Evolutionary conservation across 148 eudicot species (phyloP), one percentile per base, ranked within the genome.

Genomic region (Amaranthus hypochondriacus): DNA sequence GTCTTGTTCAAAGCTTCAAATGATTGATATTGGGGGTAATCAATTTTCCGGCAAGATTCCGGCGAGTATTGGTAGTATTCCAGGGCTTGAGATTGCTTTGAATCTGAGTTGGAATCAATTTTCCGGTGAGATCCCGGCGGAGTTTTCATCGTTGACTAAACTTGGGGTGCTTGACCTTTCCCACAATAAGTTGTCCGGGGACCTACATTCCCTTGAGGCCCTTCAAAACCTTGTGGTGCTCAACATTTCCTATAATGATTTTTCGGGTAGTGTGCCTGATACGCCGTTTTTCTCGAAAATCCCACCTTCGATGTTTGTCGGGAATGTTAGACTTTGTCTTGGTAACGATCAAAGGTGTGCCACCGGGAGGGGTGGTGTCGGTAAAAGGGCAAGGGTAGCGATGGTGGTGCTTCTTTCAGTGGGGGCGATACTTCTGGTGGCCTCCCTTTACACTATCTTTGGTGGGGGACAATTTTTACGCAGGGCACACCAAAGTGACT

Each of bases 101-200:
- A 94, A 94, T 76, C 65, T 94, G 71, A 91, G 98, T 76, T 88
- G 97, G 76, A 94, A 94, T 76, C 75, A 71, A 53, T 82, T 93
- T 48, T 88, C 98, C 65, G 97, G 98, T 42, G 66, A 77, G 56
- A 89, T 93, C 13, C 98, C 98, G 50, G 44, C 78, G 65, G 90
- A 86, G 75, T 89, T 93, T 71, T 71, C 86, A 7, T 65, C 81
- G 6, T 62, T 93, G 85, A 84, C 77, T 58, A 91, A 88, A 81
- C 91, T 93, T 44, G 98, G 95, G 21, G 88, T 89, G 6, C 72
- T 93, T 13, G 98, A 93, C 73, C 82, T 93, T 48, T 93, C 97
- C 1, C 84, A 93, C 78, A 93, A 93, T 61, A 76, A 75, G 9
- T 77, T 93, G 13, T 71, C 97, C 52, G 98, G 98, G 39, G 82